phyloP scores from a whole-genome alignment of 2,329 filamentous ascomycete genomes.

The Botrytis elliptica region DNA sequence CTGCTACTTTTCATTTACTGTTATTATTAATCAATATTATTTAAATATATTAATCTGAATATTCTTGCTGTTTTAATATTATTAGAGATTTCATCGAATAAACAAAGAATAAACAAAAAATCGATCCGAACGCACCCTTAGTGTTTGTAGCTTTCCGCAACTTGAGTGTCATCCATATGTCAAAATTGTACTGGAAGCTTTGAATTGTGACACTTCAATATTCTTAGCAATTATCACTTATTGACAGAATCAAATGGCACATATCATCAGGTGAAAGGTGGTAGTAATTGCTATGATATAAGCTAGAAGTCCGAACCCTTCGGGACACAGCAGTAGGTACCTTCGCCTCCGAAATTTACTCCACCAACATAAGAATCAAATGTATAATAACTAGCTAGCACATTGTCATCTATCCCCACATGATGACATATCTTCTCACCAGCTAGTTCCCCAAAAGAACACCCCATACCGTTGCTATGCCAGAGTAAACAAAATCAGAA shows the following conservation, averaged over 20 bases:
- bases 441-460: neutral
- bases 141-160: fast-evolving
- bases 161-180: neutral
- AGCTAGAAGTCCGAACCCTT: neutral
- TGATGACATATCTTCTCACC: neutral
- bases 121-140: neutral
- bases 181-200: neutral
- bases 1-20: no score
- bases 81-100: no score
- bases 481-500: neutral
- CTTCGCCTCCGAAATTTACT: neutral
- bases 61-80: no score
- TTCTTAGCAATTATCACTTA: neutral
- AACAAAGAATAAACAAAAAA: no score
- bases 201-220: neutral
- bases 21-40: no score
- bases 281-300: neutral
- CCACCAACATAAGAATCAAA: neutral
- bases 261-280: no score
- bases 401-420: neutral
- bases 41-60: no score
- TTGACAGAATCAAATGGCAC: neutral
- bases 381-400: neutral
- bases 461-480: no score
- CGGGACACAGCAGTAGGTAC: neutral